Evolutionary conservation across 768 basidiomycete genomes (phyloP).

Genomic region (Leccinum incarnatum): DNA sequence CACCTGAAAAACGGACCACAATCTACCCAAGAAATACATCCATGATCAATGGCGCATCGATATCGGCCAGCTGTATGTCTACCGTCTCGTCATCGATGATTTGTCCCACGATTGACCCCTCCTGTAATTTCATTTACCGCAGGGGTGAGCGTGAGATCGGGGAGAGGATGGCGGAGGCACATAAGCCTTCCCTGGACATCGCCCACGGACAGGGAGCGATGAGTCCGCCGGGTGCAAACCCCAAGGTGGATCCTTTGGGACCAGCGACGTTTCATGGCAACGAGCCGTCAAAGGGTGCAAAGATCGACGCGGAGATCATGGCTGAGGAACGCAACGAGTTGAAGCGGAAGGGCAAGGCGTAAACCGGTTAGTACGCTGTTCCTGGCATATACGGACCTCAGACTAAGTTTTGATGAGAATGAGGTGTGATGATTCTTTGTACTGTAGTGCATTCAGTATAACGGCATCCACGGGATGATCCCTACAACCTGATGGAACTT

Average conservation of each 20-base stretch:
- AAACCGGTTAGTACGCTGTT: constrained; percentile 1
- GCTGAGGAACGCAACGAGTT: constrained; percentile 48
- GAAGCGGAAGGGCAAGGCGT: constrained; percentile 26
- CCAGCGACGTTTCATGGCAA: constrained; percentile 52
- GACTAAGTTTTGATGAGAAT: background rate
- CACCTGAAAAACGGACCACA: constrained; percentile 18
- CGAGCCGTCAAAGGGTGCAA: constrained; percentile 54
- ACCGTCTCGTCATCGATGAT: background rate
- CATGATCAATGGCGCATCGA: constrained; percentile 36
- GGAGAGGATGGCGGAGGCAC: constrained; percentile 36
- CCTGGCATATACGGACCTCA: background rate
- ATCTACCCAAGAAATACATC: constrained; percentile 28
- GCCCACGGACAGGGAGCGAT: constrained; percentile 27
- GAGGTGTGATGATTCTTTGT: background rate
- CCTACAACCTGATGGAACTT: too few relatives aligned
- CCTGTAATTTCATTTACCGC: background rate
- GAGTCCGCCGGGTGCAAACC: constrained; percentile 30
- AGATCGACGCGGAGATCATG: constrained; percentile 54
- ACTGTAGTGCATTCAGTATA: background rate
- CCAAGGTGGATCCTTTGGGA: constrained; percentile 43
- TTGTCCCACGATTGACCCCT: background rate
- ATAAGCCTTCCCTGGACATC: constrained; percentile 27
- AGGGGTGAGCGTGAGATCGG: constrained; percentile 46
- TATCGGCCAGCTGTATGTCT: constrained; percentile 28
- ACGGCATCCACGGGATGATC: too few relatives aligned